Evolutionary conservation across 2,329 filamentous ascomycete genomes (phyloP).

Genomic region (Fusarium sp.): DNA sequence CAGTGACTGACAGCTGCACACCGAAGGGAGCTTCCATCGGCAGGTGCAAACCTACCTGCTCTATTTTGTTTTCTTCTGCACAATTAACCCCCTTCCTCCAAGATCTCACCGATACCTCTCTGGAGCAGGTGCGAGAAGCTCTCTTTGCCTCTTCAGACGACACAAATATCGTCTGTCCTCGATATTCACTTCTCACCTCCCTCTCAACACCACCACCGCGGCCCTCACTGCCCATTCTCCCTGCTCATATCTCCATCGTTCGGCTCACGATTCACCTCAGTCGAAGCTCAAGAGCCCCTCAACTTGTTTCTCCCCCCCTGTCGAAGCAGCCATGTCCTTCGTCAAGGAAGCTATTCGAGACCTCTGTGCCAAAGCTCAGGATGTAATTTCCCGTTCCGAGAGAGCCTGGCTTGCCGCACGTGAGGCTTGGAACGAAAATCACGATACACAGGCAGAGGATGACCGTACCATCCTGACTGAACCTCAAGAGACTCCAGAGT

Average conservation of each 20-base stretch:
- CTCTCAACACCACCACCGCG: not conserved
- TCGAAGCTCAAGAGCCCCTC: not conserved
- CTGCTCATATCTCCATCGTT: not conserved
- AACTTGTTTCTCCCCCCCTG: not conserved
- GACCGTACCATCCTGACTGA: not conserved
- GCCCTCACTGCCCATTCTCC: not conserved
- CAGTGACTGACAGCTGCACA: not conserved
- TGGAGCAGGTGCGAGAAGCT: not conserved
- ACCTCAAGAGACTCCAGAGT: not conserved
- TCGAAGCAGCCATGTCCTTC: not conserved
- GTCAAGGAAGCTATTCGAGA: not conserved
- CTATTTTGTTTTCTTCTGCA: not conserved
- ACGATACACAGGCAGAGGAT: not conserved
- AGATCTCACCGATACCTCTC: not conserved
- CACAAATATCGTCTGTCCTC: not conserved
- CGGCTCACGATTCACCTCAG: not conserved
- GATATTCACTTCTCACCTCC: not conserved
- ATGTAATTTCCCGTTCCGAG: not conserved
- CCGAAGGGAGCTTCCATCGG: not conserved
- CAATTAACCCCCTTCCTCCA: not conserved
- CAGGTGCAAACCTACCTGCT: not conserved
- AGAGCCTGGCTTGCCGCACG: slow-evolving; percentile 1
- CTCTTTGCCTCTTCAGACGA: not conserved
- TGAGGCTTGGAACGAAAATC: slow-evolving; percentile 8
- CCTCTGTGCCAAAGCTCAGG: not conserved